phyloP scores from a whole-genome alignment of 441 rosid genomes.

The Corymbia calophylla region DNA sequence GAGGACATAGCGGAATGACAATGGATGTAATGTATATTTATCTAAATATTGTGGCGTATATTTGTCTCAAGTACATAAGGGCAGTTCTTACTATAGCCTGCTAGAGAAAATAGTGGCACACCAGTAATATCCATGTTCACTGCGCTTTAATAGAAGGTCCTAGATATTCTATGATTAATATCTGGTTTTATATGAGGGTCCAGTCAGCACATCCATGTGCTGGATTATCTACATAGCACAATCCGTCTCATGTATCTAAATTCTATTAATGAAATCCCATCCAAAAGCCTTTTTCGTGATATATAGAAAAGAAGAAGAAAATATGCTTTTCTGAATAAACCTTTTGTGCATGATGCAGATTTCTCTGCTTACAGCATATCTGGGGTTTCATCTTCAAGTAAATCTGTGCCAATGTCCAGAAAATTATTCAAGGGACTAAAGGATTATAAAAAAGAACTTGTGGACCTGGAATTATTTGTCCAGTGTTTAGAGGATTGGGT shows the following conservation, averaged over 20 bases:
- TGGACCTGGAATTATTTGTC: conserved; percentile 28
- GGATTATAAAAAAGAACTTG: conserved; percentile 32
- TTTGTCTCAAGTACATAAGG: not conserved
- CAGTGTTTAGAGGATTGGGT: conserved; percentile 43
- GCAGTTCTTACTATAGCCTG: not conserved
- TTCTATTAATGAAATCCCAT: not conserved
- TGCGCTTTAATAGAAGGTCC: not conserved
- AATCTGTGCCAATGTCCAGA: conserved; percentile 31
- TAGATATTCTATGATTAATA: not conserved
- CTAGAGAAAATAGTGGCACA: not conserved
- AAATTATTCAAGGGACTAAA: conserved; percentile 41
- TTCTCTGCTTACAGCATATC: conserved; percentile 34
- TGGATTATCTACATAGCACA: not conserved
- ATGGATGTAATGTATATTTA: not conserved
- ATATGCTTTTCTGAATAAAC: not conserved
- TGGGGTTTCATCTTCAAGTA: conserved; percentile 39
- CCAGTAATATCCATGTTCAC: not conserved
- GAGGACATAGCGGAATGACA: not conserved
- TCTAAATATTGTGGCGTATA: not conserved
- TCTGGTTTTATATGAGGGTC: not conserved
- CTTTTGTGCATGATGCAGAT: conserved; percentile 23
- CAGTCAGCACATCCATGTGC: not conserved
- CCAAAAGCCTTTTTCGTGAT: not conserved
- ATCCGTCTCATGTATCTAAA: not conserved
- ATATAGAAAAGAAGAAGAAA: not conserved